Base-by-base conservation (phyloP, 2,329 filamentous ascomycete species). In the Albophoma yamanashiensis region DNA sequence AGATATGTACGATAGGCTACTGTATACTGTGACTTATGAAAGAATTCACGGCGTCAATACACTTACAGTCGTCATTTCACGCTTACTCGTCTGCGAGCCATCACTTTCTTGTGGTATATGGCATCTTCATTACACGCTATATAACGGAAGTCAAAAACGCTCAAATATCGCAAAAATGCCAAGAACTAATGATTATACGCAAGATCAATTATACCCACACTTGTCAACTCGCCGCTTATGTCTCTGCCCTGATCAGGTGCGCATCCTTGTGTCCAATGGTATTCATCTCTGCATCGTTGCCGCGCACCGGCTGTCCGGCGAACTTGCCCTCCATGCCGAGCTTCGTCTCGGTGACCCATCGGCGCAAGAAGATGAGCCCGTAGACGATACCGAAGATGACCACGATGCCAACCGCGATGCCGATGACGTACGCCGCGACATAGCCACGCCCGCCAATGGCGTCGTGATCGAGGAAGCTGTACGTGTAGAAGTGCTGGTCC, bases 401-500 rank as follows among this genome's bases (percentile, higher is more conserved):
- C 42, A 82, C 64, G 22, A 79, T 78, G 8, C 74, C 83, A 0
- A 76, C 76, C 3, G 81, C 74, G 56, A 88, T 84, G 9, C 81
- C 81, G 57, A 89, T 73, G 57, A 84, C 82, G 68, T 89, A 90
- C 2, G 76, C 88, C 1, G 84, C 82, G 4, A 92, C 84, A 8
- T 78, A 66, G 45, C 69, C 73, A 36, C 69, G 66, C 22, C 73
- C 74, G 0, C 78, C 81, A 36, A 78, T 70, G 20, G 80, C 79
- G 57, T 81, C 73, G 1, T 85, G 79, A 70, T 96, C 80, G n/a
- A 96, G 81, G 74, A 96, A 96, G 61, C 68, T 71, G 75, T 96
- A 96, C 0, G 88, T 81, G 71, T 92, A 95, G 70, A 88, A 90
- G 3, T 83, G 83, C 71, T 91, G 79, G 0, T 85, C 86, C 5